Conservation (phyloP, 352 stramenopile genomes). For the Globisporangium viniferum region DNA sequence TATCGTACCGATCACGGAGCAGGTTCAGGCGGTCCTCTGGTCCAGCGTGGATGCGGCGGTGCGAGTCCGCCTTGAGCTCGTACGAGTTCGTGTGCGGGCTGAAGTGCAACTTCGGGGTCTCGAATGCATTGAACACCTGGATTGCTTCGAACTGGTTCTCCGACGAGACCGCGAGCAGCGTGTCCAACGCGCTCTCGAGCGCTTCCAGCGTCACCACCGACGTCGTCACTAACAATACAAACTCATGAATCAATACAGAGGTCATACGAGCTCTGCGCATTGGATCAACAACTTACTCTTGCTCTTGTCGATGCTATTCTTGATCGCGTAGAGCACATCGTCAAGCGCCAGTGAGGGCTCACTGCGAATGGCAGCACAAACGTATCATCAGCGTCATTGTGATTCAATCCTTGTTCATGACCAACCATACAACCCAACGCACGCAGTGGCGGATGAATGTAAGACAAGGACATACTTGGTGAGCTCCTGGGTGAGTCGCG, state of each 20-base stretch:
- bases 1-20: conserved; percentile 49
- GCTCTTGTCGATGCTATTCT: conserved; percentile 88
- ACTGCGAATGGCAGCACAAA: conserved; percentile 23
- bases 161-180: conserved; percentile 68
- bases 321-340: conserved; percentile 82
- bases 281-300: conserved; percentile 50
- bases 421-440: background rate
- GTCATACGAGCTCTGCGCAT: background rate
- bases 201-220: conserved; percentile 82
- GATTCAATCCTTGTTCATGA: background rate
- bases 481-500: conserved; percentile 62
- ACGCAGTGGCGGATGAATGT: background rate
- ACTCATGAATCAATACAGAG: background rate
- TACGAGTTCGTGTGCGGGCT: conserved; percentile 64
- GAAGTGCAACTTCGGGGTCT: conserved; percentile 64
- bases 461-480: conserved; percentile 30
- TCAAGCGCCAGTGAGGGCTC: conserved; percentile 74
- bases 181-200: conserved; percentile 80
- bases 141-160: conserved; percentile 84
- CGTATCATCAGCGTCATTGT: background rate
- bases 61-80: conserved; percentile 58
- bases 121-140: conserved; percentile 82
- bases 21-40: conserved; percentile 61
- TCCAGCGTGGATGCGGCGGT: conserved; percentile 53
- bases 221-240: conserved; percentile 49